A percentile compares a stretch with the other conserved stretches of the same genome.
Evolutionary conservation across 192 early-diverging fungal genomes (phyloP).

Genomic region (Coemansia sp.): DNA sequence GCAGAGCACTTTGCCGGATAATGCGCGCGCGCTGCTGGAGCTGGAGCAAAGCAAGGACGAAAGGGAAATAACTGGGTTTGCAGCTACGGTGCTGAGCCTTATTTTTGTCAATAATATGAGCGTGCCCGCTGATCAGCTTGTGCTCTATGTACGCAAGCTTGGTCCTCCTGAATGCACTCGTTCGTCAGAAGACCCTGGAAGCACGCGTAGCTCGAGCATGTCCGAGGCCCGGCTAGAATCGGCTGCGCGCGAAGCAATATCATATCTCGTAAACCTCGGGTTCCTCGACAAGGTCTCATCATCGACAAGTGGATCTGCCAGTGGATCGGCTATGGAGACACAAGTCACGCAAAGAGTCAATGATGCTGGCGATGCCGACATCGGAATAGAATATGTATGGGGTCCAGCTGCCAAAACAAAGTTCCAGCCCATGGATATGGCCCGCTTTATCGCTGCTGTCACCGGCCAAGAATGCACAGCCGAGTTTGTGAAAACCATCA

Average conservation of each 20-base stretch:
- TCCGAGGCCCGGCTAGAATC: conserved; percentile 41
- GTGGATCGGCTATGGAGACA: conserved; percentile 9
- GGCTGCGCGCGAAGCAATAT: conserved; percentile 29
- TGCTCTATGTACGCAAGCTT: conserved; percentile 44
- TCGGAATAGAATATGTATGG: conserved; percentile 37
- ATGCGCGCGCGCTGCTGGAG: conserved; percentile 20
- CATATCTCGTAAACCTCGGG: conserved; percentile 20
- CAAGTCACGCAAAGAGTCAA: conserved; percentile 30
- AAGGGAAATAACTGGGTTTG: conserved; percentile 27
- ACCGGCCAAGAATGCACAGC: conserved; percentile 40
- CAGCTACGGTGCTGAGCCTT: conserved; percentile 42
- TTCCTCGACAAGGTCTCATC: conserved; percentile 32
- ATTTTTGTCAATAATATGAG: conserved; percentile 54
- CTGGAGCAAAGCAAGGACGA: conserved; percentile 23
- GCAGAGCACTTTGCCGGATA: conserved; percentile 36
- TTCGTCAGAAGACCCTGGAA: background rate
- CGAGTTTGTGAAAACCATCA: conserved; percentile 40
- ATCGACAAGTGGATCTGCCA: background rate
- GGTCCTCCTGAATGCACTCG: conserved; percentile 33
- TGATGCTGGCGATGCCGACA: conserved; percentile 11
- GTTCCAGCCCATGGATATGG: conserved; percentile 48
- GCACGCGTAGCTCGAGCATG: background rate
- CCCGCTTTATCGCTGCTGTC: conserved; percentile 38
- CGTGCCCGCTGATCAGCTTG: conserved; percentile 40
- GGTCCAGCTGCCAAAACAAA: conserved; percentile 38